A percentile compares a stretch with the other conserved stretches of the same genome.
phyloP scores from a whole-genome alignment of 2,329 filamentous ascomycete genomes.

The Ophiostoma ulmi region DNA sequence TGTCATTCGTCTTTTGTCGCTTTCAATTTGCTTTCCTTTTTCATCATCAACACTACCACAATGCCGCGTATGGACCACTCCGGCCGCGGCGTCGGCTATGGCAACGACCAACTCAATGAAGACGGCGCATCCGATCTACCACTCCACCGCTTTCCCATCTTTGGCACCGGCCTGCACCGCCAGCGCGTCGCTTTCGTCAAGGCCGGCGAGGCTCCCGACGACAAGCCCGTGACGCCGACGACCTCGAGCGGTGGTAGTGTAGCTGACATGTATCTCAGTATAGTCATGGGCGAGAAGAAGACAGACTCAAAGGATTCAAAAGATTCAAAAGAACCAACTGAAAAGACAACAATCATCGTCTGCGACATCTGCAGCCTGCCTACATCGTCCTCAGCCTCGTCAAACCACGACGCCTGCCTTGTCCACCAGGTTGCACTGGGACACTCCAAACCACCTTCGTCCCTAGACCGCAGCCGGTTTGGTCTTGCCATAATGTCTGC shows the following conservation, averaged over 20 bases:
- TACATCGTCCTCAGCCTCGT: background rate
- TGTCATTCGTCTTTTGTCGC: background rate
- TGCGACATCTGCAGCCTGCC: slow-evolving; percentile 23
- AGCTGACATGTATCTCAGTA: slow-evolving; percentile 60
- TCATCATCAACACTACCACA: background rate
- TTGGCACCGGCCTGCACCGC: slow-evolving; percentile 53
- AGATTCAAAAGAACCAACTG: background rate
- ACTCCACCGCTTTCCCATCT: slow-evolving; percentile 50
- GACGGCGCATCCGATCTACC: slow-evolving; percentile 42
- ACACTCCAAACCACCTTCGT: slow-evolving; percentile 67
- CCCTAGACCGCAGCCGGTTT: slow-evolving; percentile 64
- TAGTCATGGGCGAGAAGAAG: slow-evolving; percentile 43
- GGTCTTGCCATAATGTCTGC: slow-evolving; percentile 61
- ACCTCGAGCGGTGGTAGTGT: slow-evolving; percentile 35
- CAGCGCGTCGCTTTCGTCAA: slow-evolving; percentile 54
- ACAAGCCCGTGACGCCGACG: slow-evolving; percentile 34
- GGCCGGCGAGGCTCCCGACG: slow-evolving; percentile 35
- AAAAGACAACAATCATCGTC: background rate
- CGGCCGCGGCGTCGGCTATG: background rate
- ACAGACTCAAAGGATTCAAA: slow-evolving; percentile 21
- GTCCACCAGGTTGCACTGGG: slow-evolving; percentile 65
- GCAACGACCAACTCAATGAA: slow-evolving; percentile 14
- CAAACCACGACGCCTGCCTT: slow-evolving; percentile 55
- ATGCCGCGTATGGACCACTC: background rate
- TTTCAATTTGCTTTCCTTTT: background rate